Conservation (phyloP, 2,329 filamentous ascomycete species). For the Claviceps cyperi region DNA sequence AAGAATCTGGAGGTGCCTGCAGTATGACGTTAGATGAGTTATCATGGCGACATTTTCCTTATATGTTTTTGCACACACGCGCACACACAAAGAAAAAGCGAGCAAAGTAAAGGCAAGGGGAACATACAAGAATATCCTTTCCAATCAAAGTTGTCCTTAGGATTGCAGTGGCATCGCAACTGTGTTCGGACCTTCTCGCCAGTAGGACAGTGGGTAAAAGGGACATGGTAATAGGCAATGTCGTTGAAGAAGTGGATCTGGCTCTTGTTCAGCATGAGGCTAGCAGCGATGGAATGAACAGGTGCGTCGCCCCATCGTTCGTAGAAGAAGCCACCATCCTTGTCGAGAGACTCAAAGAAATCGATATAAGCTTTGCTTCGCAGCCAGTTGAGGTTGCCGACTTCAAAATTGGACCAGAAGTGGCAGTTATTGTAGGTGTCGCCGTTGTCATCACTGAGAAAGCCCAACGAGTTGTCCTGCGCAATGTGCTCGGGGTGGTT, state of each 20-base stretch:
- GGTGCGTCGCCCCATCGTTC: slow-evolving; percentile 97
- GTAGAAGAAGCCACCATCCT: slow-evolving; percentile 95
- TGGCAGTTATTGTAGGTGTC: slow-evolving; percentile 95
- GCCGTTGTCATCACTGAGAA: slow-evolving; percentile 82
- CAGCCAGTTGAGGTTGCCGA: slow-evolving; percentile 88
- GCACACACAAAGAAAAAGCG: background rate
- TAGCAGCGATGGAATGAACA: slow-evolving; percentile 92
- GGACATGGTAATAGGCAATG: slow-evolving; percentile 95
- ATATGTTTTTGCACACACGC: too few species aligned
- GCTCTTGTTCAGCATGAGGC: slow-evolving; percentile 75
- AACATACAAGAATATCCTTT: slow-evolving; percentile 88
- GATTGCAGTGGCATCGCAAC: slow-evolving; percentile 87
- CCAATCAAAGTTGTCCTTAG: slow-evolving; percentile 98
- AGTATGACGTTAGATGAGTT: background rate
- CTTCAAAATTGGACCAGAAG: slow-evolving; percentile 99
- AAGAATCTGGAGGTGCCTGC: slow-evolving; percentile 62
- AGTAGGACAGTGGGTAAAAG: slow-evolving; percentile 94
- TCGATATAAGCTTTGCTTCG: slow-evolving; percentile 78
- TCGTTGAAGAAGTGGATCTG: slow-evolving; percentile 98
- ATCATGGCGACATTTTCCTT: too few species aligned
- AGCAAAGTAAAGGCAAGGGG: background rate
- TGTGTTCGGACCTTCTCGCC: slow-evolving; percentile 72
- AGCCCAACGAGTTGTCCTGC: slow-evolving; percentile 73
- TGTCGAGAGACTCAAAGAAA: slow-evolving; percentile 78
- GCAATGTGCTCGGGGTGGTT: slow-evolving; percentile 79